Base-by-base conservation (phyloP, 169 alveolate species). In the Eimeria maxima region DNA sequence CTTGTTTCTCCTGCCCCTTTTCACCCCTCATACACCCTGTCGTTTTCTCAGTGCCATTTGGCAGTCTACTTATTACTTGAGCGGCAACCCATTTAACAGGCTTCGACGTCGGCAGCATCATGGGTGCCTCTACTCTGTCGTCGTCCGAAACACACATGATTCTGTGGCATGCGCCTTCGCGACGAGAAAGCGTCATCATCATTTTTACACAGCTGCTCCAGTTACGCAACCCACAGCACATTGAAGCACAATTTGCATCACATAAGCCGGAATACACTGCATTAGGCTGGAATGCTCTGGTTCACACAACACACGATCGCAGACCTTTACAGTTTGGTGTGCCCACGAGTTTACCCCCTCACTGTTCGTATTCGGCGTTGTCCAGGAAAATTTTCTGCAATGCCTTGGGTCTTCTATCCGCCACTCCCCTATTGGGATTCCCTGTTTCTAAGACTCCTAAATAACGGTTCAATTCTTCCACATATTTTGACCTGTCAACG, bases 81-180 rank as follows among this genome's bases (percentile, higher is more conserved):
- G 78, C 93, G 78, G 93, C 93, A 16, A 86, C 78, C 93, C 93
- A 86, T 80, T 86, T 86, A 45, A 60, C 78, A 42, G 93, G 80
- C 78, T 86, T 86, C 38, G 93, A 45, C 42, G 78, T 57, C 27
- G 93, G 93, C 80, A 86, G 57, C 93, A 86, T 86, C 93, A 86
- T 86, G 74, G 93, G 93, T 18, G 93, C 93, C 42, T 86, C 93
- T 29, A 86, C 38, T 45, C 78, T 57, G 44, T 86, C 93, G 42
- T 86, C 78, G 47, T 86, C 80, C 33, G 93, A 86, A 20, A 86
- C 47, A 57, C 93, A 86, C 38, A 57, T 33, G 47, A 86, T 55
- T 42, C 93, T 86, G 78, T 33, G 57, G 29, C 93, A 86, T 55
- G 55, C 42, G 29, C 60, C 78, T 38, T 13, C 42, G 50, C 18